Evolutionary conservation across 306 rosid genomes (phyloP), one percentile per base, ranked within the genome.

Genomic region (Styphnolobium japonicum): DNA sequence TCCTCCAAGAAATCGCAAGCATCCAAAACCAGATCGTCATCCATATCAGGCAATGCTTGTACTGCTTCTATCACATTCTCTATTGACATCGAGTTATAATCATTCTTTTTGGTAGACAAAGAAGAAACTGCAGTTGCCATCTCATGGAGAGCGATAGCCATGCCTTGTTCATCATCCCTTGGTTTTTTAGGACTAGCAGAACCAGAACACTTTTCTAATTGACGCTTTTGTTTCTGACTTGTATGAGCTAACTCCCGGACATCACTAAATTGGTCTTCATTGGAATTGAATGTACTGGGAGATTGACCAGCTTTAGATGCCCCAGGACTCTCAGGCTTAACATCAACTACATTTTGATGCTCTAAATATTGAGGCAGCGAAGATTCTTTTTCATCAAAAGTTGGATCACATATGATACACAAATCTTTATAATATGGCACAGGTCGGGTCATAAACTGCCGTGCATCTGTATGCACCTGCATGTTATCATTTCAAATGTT

Each of bases 401-500:
- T 82, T 34, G 92, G 87, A 69, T 88, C 92, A 52, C 82, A 92
- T 77, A 92, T 90, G 83, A 81, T 18, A 67, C 97, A 87, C 80
- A 92, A 76, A 80, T 88, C 90, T 83, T 86, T 87, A 48, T 85
- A 88, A 68, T 88, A 86, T 9, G 94, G 93, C 52, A 92, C 82
- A 52, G 93, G 94, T 3, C 94, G 90, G 22, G 94, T 90, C 97
- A 92, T 92, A 81, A 87, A 90, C 84, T 92, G 97, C 18, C 93
- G 67, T 31, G 90, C 93, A 74, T 90, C 92, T 7, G 90, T 78
- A 77, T 92, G 90, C 67, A 81, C 88, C 97, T 92, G 88, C 86
- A 84, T 46, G 52, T n/a, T 29, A 58, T 73, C 71, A 81, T 70
- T 36, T 43, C 55, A 71, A 81, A 15, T 29, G 46, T 62, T 42